These are phyloP conservation scores for Podila epigama DNA, from an alignment of 192 early-diverging fungal species.

Conservation along the genomic window DNA sequence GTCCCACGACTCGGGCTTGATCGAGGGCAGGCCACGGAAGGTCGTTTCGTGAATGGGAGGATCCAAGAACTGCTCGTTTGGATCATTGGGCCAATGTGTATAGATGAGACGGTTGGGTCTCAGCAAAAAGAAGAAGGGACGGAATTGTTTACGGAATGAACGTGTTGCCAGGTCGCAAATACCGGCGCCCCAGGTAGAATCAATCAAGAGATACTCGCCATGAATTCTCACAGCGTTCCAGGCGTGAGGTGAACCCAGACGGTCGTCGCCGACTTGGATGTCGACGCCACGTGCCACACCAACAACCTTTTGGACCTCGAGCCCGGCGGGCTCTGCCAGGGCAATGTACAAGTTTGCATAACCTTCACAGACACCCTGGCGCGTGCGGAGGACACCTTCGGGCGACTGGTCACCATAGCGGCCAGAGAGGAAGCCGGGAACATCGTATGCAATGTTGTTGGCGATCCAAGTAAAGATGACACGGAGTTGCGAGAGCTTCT, in stretches of 20 bases:
- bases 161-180: conserved; percentile 30
- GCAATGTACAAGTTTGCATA: conserved; percentile 62
- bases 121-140: conserved; percentile 64
- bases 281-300: conserved; percentile 60
- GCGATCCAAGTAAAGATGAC: conserved; percentile 64
- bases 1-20: conserved; percentile 45
- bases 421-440: conserved; percentile 48
- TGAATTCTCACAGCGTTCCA: conserved; percentile 63
- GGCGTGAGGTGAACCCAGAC: conserved; percentile 52
- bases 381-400: conserved; percentile 46
- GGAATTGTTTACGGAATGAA: conserved; percentile 52
- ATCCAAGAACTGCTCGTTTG: conserved; percentile 56
- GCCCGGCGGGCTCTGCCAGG: conserved; percentile 54
- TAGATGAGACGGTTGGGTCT: conserved; percentile 61
- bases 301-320: conserved; percentile 52
- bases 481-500: conserved; percentile 53
- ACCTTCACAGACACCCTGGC: conserved; percentile 63
- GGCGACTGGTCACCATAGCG: conserved; percentile 25
- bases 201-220: conserved; percentile 62
- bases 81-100: conserved; percentile 61
- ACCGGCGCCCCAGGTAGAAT: conserved; percentile 68
- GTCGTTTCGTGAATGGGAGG: conserved; percentile 53
- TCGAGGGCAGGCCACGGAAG: conserved; percentile 52
- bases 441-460: conserved; percentile 61
- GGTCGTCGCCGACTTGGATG: conserved; percentile 46